Conservation (phyloP, 805 yeast species). For the Cyberlindnera japonica region DNA sequence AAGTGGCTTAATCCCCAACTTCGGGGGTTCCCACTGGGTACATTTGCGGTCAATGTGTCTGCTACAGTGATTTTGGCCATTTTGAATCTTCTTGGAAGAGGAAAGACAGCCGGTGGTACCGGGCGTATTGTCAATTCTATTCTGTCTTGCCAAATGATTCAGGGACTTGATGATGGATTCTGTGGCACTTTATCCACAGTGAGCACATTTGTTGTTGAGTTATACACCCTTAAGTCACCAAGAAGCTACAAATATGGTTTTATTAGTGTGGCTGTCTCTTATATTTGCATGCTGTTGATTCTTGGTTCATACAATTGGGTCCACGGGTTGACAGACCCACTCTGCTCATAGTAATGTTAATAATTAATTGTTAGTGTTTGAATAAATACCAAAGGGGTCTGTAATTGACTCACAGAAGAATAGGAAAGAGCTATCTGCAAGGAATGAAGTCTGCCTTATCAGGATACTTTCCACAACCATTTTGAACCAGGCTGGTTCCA, state of each 20-base stretch:
- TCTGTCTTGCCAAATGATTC: constrained; percentile 47
- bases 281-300: constrained; percentile 48
- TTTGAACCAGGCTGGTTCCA: neutral
- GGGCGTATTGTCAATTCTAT: constrained; percentile 30
- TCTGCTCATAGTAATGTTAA: constrained; percentile 14
- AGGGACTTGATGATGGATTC: constrained; percentile 59
- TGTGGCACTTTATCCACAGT: constrained; percentile 73
- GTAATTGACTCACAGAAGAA: constrained; percentile 1
- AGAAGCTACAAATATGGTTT: constrained; percentile 49
- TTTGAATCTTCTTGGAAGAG: constrained; percentile 42
- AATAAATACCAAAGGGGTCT: too few species aligned
- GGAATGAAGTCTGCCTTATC: constrained; percentile 14
- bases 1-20: constrained; percentile 41
- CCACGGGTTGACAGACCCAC: constrained; percentile 35
- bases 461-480: neutral
- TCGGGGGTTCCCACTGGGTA: constrained; percentile 52
- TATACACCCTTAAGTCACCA: constrained; percentile 36
- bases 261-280: constrained; percentile 45
- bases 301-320: constrained; percentile 77
- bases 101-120: constrained; percentile 30
- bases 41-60: constrained; percentile 44
- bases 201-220: constrained; percentile 73
- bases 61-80: constrained; percentile 45
- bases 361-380: neutral
- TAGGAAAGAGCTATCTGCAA: constrained; percentile 11